These are phyloP conservation scores for Synchytrium microbalum DNA, from an alignment of 371 early-diverging fungal genomes.

Conservation along the genomic window DNA sequence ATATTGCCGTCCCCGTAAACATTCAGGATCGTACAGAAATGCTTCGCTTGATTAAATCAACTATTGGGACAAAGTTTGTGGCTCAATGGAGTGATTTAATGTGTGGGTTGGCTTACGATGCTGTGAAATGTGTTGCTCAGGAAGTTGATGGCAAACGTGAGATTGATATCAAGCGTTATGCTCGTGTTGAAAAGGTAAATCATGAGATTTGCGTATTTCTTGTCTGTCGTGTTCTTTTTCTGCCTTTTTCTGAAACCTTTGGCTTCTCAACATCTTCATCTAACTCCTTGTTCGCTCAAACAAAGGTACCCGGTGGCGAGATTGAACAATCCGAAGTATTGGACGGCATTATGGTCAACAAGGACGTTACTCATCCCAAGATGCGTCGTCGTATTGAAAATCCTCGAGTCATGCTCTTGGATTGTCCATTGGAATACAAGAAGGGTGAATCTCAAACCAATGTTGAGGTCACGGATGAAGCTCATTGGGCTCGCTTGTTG, in stretches of 20 bases:
- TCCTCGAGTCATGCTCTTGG: conserved; percentile 95
- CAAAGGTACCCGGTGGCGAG: conserved; percentile 94
- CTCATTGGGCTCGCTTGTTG: conserved; percentile 94
- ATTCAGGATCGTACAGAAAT: conserved; percentile 77
- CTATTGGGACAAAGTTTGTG: conserved; percentile 97
- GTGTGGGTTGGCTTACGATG: conserved; percentile 94
- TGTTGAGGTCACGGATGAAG: conserved; percentile 95
- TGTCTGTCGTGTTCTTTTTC: conserved; percentile 6
- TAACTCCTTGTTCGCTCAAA: conserved; percentile 7
- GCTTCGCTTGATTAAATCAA: conserved; percentile 79
- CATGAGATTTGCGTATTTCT: conserved; percentile 9
- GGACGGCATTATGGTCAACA: conserved; percentile 98
- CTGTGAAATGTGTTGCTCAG: conserved; percentile 83
- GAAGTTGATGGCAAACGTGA: conserved; percentile 69
- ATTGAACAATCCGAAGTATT: conserved; percentile 95
- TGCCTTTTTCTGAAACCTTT: too few relatives aligned
- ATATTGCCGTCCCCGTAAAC: conserved; percentile 78
- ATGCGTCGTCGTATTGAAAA: conserved; percentile 99
- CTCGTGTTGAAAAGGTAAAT: conserved; percentile 90
- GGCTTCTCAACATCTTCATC: too few relatives aligned
- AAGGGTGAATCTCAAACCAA: conserved; percentile 99
- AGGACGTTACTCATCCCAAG: conserved; percentile 99
- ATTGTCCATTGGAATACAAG: conserved; percentile 99
- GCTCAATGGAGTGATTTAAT: conserved; percentile 94
- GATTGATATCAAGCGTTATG: conserved; percentile 97